Evolutionary conservation across 169 alveolate species (phyloP).

Genomic region (Condylostoma magnum): DNA sequence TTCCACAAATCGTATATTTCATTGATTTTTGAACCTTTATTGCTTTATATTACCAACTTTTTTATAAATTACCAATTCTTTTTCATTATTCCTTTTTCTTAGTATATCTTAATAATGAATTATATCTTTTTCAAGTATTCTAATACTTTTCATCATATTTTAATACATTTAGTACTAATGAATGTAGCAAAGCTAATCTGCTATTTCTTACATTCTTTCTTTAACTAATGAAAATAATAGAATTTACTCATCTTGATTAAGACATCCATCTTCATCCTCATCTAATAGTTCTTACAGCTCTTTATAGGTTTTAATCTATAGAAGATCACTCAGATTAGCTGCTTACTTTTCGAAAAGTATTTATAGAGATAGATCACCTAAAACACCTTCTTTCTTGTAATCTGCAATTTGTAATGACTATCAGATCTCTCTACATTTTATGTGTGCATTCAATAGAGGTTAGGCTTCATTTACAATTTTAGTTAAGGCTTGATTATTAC

Average conservation of each 20-base stretch:
- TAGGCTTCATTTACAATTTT: slow-evolving; percentile 24
- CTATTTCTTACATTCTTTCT: slow-evolving; percentile 49
- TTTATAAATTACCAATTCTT: slow-evolving; percentile 45
- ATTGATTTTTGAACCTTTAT: slow-evolving; percentile 35
- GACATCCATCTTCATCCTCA: slow-evolving; percentile 54
- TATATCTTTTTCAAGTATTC: slow-evolving; percentile 43
- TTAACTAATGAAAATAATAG: slow-evolving; percentile 49
- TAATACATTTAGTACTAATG: slow-evolving; percentile 46
- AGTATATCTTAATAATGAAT: slow-evolving; percentile 44
- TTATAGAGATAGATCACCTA: slow-evolving; percentile 35
- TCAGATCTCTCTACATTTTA: slow-evolving; percentile 35
- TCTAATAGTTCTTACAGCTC: slow-evolving; percentile 48
- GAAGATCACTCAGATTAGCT: slow-evolving; percentile 34
- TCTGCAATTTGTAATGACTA: slow-evolving; percentile 41
- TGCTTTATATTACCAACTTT: slow-evolving; percentile 47
- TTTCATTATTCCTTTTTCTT: slow-evolving; percentile 49
- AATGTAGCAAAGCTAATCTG: slow-evolving; percentile 42
- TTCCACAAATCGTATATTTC: slow-evolving; percentile 37
- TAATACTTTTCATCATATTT: slow-evolving; percentile 52
- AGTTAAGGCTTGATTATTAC: too few species aligned
- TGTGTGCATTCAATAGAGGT: slow-evolving; percentile 17
- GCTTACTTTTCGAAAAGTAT: slow-evolving; percentile 30
- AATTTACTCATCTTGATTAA: slow-evolving; percentile 60
- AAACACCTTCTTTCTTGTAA: slow-evolving; percentile 43
- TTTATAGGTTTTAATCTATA: slow-evolving; percentile 38